phyloP scores from a whole-genome alignment of 331 rosid species.

The Dryas integrifolia region DNA sequence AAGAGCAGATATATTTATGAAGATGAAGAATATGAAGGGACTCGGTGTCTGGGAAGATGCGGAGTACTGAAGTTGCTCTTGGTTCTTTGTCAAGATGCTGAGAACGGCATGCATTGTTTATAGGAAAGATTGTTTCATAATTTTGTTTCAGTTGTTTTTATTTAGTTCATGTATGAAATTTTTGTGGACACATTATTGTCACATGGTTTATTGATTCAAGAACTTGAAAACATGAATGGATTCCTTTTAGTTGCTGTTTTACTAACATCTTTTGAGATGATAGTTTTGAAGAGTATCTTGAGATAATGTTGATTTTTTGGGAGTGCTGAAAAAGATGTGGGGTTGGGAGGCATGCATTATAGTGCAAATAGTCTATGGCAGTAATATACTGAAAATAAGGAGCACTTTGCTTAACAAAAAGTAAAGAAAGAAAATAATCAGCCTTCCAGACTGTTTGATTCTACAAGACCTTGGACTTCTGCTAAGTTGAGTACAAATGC shows the following conservation, averaged over 20 bases:
- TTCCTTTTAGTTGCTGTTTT: not conserved
- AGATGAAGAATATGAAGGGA: conserved; percentile 40
- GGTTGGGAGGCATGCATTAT: no score
- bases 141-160: not conserved
- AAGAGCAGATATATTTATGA: conserved; percentile 31
- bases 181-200: not conserved
- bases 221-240: not conserved
- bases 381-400: no score
- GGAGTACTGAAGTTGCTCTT: not conserved
- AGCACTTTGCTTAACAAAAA: no score
- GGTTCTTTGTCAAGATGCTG: not conserved
- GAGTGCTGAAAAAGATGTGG: not conserved
- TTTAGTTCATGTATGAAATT: not conserved
- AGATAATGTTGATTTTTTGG: not conserved
- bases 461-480: no score
- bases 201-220: not conserved
- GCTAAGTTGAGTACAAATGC: no score
- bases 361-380: no score
- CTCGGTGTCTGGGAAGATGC: conserved; percentile 26
- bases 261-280: not conserved
- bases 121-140: not conserved
- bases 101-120: not conserved
- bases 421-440: no score
- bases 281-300: no score
- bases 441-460: no score